Evolutionary conservation across 805 yeast genomes (phyloP).

Genomic region (Starmerella sirachaensis): DNA sequence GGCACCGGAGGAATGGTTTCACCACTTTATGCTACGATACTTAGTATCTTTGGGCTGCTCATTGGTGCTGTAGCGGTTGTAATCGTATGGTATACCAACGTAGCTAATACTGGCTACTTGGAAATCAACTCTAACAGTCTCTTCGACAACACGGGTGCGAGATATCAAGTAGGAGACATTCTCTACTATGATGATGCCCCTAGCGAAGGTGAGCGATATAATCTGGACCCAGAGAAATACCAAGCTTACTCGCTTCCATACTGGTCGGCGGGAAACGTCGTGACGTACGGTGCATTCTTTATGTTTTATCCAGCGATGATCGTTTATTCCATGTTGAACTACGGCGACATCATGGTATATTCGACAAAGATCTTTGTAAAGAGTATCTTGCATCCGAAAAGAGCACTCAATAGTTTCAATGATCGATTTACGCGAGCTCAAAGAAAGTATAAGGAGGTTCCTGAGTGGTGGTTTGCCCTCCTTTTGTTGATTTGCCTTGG

Average conservation of each 20-base stretch:
- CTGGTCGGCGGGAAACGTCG: constrained; percentile 50
- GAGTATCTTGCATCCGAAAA: constrained; percentile 22
- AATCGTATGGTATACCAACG: constrained; percentile 36
- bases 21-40: constrained; percentile 35
- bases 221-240: constrained; percentile 38
- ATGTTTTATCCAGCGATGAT: constrained; percentile 46
- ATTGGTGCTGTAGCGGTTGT: constrained; percentile 26
- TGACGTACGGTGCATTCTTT: constrained; percentile 46
- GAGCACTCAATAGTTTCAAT: constrained; percentile 27
- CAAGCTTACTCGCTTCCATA: constrained; percentile 55
- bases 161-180: constrained; percentile 38
- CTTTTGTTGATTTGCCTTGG: constrained; percentile 36
- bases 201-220: too few species aligned
- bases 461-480: constrained; percentile 41
- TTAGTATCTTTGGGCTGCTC: constrained; percentile 32
- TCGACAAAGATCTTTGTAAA: constrained; percentile 5
- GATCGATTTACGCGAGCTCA: constrained; percentile 52
- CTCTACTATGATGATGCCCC: constrained; percentile 34
- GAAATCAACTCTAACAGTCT: constrained; percentile 40
- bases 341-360: constrained; percentile 12
- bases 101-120: constrained; percentile 39
- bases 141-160: constrained; percentile 40
- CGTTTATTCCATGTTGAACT: constrained; percentile 28
- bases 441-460: constrained; percentile 47
- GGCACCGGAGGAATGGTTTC: constrained; percentile 33